These are phyloP conservation scores for Canariomyces notabilis DNA, from an alignment of 2,329 filamentous ascomycete genomes.

Conservation along the genomic window DNA sequence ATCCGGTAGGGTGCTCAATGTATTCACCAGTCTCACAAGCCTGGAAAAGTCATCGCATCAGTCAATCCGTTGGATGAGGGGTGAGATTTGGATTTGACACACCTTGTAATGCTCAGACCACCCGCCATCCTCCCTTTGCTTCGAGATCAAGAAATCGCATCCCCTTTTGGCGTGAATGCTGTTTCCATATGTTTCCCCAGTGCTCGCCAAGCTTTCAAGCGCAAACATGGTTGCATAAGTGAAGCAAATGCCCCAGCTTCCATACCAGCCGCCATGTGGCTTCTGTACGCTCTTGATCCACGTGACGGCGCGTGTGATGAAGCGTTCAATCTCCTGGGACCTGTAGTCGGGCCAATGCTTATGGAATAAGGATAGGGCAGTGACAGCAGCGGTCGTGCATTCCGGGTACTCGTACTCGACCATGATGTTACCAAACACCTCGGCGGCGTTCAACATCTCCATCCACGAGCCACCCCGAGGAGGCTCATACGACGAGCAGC, in stretches of 20 bases:
- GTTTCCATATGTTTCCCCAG: conserved; percentile 76
- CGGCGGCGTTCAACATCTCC: conserved; percentile 87
- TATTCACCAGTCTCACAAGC: conserved; percentile 75
- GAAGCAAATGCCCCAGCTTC: conserved; percentile 96
- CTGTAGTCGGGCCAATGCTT: conserved; percentile 79
- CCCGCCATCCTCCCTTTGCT: conserved; percentile 83
- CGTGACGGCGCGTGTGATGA: conserved; percentile 67
- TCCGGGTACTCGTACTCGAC: conserved; percentile 98
- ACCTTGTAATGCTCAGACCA: conserved; percentile 93
- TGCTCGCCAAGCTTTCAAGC: conserved; percentile 73
- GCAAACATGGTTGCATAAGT: conserved; percentile 98
- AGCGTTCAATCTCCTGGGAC: conserved; percentile 63
- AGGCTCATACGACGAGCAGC: conserved; percentile 85
- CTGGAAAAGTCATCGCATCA: conserved; percentile 31
- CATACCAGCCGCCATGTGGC: conserved; percentile 91
- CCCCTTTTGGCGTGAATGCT: conserved; percentile 66
- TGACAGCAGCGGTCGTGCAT: conserved; percentile 93
- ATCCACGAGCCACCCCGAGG: conserved; percentile 71
- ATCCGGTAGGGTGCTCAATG: conserved; percentile 65
- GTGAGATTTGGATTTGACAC: conserved; percentile 25
- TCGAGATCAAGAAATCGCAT: conserved; percentile 79
- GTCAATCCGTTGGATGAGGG: background rate
- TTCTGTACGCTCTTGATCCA: conserved; percentile 81
- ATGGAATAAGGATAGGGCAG: conserved; percentile 76
- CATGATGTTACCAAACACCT: conserved; percentile 97